Conservation (phyloP, 495 filamentous ascomycete species). For the Patellaria atrata region DNA sequence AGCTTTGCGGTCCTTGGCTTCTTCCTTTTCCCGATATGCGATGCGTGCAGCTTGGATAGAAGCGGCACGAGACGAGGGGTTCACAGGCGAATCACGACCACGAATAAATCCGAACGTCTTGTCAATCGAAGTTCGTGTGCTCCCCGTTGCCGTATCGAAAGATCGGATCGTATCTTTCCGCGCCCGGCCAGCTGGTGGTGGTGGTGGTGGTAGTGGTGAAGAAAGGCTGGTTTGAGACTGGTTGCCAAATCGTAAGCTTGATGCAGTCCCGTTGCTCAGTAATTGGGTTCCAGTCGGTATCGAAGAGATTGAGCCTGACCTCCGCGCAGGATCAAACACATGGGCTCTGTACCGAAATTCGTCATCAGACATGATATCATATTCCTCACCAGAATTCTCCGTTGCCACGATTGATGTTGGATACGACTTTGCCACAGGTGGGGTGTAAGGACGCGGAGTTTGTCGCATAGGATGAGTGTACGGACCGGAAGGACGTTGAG, state of each 20-base stretch:
- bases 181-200: conserved; percentile 12
- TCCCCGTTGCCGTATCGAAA: conserved; percentile 31
- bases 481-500: conserved; percentile 33
- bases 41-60: conserved; percentile 38
- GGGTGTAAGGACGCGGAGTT: conserved; percentile 41
- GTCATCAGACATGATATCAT: conserved; percentile 23
- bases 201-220: conserved; percentile 24
- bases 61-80: conserved; percentile 38
- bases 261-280: conserved; percentile 31
- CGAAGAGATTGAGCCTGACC: conserved; percentile 24
- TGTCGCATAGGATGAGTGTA: conserved; percentile 49
- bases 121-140: conserved; percentile 42
- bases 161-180: conserved; percentile 19
- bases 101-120: conserved; percentile 37
- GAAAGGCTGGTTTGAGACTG: conserved; percentile 41
- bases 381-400: conserved; percentile 30
- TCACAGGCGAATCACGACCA: conserved; percentile 32
- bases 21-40: conserved; percentile 44
- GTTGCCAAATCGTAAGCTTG: conserved; percentile 33
- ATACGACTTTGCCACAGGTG: conserved; percentile 38
- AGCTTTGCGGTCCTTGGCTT: conserved; percentile 40
- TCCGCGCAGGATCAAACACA: conserved; percentile 15
- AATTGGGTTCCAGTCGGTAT: conserved; percentile 18
- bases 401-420: conserved; percentile 31
- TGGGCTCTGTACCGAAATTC: conserved; percentile 21